Percentiles rank a stretch among this genome's conserved stretches.
phyloP scores from a whole-genome alignment of 768 basidiomycete species.

The Calocera viscosa region DNA sequence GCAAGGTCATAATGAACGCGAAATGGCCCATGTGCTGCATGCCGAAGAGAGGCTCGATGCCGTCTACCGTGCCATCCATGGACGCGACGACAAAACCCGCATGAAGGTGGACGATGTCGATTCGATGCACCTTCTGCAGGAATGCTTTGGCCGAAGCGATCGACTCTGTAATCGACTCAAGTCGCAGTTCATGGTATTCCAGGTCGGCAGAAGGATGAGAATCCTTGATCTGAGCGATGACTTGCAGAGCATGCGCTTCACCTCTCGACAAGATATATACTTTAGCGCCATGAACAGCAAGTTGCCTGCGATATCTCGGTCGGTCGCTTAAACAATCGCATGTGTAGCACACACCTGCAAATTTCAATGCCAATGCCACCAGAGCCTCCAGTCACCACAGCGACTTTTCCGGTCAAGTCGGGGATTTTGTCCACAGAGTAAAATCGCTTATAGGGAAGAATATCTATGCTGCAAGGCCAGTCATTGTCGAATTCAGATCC shows the following conservation, averaged over 20 bases:
- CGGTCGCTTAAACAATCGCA: background rate
- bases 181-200: background rate
- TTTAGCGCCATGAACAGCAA: background rate
- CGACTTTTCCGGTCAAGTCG: constrained; percentile 18
- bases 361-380: constrained; percentile 17
- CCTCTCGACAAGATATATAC: background rate
- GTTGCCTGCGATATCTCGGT: background rate
- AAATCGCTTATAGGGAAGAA: constrained; percentile 3
- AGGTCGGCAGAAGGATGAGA: background rate
- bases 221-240: background rate
- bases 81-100: background rate
- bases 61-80: background rate
- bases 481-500: background rate
- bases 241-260: background rate
- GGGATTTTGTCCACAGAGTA: constrained; percentile 15
- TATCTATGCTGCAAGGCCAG: background rate
- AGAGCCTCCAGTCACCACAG: constrained; percentile 20
- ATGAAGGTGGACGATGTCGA: background rate
- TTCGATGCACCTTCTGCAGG: background rate
- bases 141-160: background rate
- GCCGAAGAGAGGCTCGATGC: background rate
- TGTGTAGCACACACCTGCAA: background rate
- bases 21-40: constrained; percentile 3
- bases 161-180: background rate
- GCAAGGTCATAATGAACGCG: constrained; percentile 1